These are phyloP conservation scores for Sarocladium strictum DNA, from an alignment of 2,329 filamentous ascomycete genomes.

Conservation along the genomic window DNA sequence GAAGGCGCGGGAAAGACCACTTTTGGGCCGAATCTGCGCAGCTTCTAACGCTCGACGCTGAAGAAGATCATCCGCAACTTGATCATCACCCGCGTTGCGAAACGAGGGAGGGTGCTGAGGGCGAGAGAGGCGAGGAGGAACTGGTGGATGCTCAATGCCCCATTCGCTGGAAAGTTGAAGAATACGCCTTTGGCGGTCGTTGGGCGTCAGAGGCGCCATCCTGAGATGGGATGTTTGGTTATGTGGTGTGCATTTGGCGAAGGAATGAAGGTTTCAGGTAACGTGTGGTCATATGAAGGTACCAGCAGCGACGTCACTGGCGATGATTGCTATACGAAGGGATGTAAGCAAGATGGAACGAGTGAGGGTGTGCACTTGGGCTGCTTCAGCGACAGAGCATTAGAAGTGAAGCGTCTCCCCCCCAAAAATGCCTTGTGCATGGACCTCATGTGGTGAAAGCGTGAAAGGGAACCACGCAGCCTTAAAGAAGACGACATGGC, in stretches of 20 bases:
- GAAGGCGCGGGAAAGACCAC: conserved; percentile 31
- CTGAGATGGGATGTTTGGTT: not conserved
- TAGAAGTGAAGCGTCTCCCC: not conserved
- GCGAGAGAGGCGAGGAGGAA: conserved; percentile 32
- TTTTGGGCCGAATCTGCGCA: conserved; percentile 31
- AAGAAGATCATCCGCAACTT: conserved; percentile 47
- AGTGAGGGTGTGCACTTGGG: not conserved
- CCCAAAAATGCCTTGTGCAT: not conserved
- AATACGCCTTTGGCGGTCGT: conserved; percentile 41
- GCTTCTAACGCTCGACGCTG: conserved; percentile 35
- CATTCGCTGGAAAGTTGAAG: conserved; percentile 44
- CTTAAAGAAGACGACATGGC: not conserved
- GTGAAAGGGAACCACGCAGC: not conserved
- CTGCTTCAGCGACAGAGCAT: not conserved
- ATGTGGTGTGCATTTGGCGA: not conserved
- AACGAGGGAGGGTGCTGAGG: conserved; percentile 37
- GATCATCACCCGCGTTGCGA: conserved; percentile 42
- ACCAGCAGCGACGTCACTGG: not conserved
- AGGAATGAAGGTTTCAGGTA: not conserved
- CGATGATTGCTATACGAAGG: not conserved
- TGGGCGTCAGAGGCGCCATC: conserved; percentile 25
- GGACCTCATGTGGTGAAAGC: not conserved
- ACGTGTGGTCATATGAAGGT: not conserved
- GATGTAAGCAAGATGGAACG: not conserved
- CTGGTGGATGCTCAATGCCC: conserved; percentile 36